Evolutionary conservation across 805 yeast genomes (phyloP).

Genomic region (Brettanomyces anomalus): DNA sequence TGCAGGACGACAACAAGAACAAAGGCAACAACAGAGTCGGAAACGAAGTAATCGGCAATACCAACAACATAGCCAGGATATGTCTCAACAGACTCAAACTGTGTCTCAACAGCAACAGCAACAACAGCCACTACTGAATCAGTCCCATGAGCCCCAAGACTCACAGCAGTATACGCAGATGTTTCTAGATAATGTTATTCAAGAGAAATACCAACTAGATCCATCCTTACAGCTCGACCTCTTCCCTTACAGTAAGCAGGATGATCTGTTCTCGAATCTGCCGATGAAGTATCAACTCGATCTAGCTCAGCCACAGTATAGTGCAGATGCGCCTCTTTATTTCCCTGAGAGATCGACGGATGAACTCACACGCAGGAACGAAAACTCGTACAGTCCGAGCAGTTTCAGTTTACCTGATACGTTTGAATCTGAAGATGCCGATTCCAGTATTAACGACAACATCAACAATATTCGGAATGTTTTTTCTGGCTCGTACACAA

Average conservation of each 20-base stretch:
- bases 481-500: background rate
- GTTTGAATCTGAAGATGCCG: background rate
- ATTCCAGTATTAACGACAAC: too few relatives aligned
- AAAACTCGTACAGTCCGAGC: too few relatives aligned
- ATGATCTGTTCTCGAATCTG: too few relatives aligned
- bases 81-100: background rate
- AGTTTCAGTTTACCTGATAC: too few relatives aligned
- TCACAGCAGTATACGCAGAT: background rate
- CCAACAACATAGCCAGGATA: background rate
- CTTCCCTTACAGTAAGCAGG: background rate
- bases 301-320: too few relatives aligned
- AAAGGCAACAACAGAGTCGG: too few relatives aligned
- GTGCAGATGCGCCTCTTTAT: too few relatives aligned
- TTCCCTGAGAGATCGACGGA: too few relatives aligned
- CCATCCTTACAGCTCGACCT: conserved; percentile 18
- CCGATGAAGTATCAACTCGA: too few relatives aligned
- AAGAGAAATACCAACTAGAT: conserved; percentile 16
- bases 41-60: background rate
- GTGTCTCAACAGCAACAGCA: background rate
- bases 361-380: too few relatives aligned
- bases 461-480: background rate
- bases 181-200: conserved; percentile 1
- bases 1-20: too few relatives aligned
- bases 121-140: background rate
- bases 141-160: background rate